These are phyloP conservation scores for Thuidium tamariscinum DNA, from an alignment of 225 moss, liverwort and hornwort genomes.

Conservation along the genomic window DNA sequence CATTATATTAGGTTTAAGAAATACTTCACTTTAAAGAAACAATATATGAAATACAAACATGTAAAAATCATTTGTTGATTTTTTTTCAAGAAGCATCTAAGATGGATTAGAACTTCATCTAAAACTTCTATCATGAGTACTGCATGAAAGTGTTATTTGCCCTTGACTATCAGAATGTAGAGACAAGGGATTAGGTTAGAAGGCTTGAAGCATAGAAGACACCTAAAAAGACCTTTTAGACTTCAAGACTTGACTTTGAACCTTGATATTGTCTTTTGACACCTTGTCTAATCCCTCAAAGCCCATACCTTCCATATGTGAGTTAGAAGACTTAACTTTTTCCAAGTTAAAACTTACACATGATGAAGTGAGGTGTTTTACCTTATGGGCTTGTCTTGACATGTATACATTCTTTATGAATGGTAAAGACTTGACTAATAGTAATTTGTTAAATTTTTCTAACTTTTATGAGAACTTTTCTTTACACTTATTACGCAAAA, in stretches of 20 bases:
- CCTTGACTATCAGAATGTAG: accelerated
- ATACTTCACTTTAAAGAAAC: accelerated
- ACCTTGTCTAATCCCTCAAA: neutral
- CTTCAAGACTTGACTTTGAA: neutral
- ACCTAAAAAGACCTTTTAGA: no score
- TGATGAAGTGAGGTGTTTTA: neutral
- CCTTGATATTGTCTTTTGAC: no score
- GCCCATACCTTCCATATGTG: no score
- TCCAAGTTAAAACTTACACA: neutral
- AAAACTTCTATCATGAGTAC: neutral
- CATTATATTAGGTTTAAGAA: neutral
- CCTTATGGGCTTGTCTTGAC: accelerated
- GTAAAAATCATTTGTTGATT: neutral
- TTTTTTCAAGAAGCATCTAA: accelerated
- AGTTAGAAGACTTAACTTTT: no score
- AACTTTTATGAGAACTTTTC: neutral
- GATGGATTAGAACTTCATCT: neutral
- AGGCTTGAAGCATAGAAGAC: accelerated
- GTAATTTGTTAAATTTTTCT: neutral
- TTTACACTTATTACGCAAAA: neutral
- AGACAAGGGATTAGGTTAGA: neutral
- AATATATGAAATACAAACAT: neutral
- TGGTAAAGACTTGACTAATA: neutral
- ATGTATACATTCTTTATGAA: neutral
- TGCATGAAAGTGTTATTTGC: accelerated